A percentile compares a stretch with the other conserved stretches of the same genome.
phyloP scores from a whole-genome alignment of 2,329 filamentous ascomycete genomes.

The Colletotrichum cordylinicola region DNA sequence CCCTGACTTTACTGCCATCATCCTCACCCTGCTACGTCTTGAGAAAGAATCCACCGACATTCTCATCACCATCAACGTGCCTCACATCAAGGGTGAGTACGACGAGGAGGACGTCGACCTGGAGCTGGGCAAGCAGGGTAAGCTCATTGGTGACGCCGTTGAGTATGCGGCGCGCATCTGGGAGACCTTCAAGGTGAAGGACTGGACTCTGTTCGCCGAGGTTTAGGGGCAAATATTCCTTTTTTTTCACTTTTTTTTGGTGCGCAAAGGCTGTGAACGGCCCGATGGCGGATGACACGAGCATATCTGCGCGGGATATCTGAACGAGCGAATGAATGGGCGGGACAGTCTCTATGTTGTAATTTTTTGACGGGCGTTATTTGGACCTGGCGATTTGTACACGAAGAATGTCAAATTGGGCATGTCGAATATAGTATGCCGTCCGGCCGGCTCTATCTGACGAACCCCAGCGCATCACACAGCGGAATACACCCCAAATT shows the following conservation, averaged over 20 bases:
- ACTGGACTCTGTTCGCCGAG: conserved; percentile 76
- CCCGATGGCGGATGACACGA: background rate
- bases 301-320: background rate
- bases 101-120: conserved; percentile 74
- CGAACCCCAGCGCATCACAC: background rate
- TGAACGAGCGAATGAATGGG: background rate
- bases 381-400: background rate
- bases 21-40: conserved; percentile 79
- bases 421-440: background rate
- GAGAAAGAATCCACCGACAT: conserved; percentile 80
- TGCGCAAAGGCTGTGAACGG: background rate
- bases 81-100: conserved; percentile 79
- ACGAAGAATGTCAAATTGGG: background rate
- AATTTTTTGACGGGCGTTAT: background rate
- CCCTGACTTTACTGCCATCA: conserved; percentile 74
- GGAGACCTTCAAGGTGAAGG: conserved; percentile 76
- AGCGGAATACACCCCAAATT: background rate
- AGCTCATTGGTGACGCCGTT: conserved; percentile 71
- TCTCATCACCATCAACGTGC: conserved; percentile 86
- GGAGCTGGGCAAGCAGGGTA: conserved; percentile 68
- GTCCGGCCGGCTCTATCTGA: background rate
- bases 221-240: conserved; percentile 27
- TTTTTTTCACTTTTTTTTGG: background rate
- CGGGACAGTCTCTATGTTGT: background rate
- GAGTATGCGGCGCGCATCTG: conserved; percentile 74